Base-by-base conservation (phyloP, 495 filamentous ascomycete species). In the Aspergillus egyptiacus region DNA sequence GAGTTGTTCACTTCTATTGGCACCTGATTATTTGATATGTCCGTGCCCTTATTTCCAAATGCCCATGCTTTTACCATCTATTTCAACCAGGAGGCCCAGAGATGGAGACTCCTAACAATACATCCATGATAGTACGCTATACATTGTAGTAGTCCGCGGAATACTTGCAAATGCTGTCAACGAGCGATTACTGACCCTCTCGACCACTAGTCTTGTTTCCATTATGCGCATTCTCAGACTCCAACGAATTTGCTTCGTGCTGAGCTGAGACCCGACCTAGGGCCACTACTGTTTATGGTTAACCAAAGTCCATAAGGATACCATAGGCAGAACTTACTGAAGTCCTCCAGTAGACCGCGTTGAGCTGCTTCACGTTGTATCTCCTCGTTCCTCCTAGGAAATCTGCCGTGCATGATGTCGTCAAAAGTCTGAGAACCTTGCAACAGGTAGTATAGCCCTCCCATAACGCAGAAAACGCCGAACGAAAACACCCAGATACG, bases 401-500 rank as follows among this genome's bases (percentile, higher is more conserved):
- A 80, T 74, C 87, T 89, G 62, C 89, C 86, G 68, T 95, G 88
- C 86, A 94, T 91, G 51, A 95, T 75, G 74, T 91, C 89, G 69
- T 95, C 86, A 67, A 95, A 94, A 36, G 79, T 79, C 27, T 72
- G 63, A 59, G 82, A 88, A 65, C 80, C 81, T 58, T 88, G 83
- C 55, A 95, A 76, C 57, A 89, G 73, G 65, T 87, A 84, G 73
- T 89, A 90, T 10, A 82, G 55, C 47, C 74, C 76, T 47, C 75
- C 76, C 60, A 84, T 65, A 50, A 86, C 75, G 60, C 82, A 87
- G 70, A 94, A 88, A 53, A 94, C 74, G 59, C 89, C 89, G 61
- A 91, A 82, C 2, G 89, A 89, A 71, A 89, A 90, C 61, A 90
- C 78, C 87, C 87, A 96, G 61, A 93, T 79, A 71, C 89, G 85